These are phyloP conservation scores for Paramyrothecium roridum DNA, from an alignment of 2,329 filamentous ascomycete genomes.

Conservation along the genomic window DNA sequence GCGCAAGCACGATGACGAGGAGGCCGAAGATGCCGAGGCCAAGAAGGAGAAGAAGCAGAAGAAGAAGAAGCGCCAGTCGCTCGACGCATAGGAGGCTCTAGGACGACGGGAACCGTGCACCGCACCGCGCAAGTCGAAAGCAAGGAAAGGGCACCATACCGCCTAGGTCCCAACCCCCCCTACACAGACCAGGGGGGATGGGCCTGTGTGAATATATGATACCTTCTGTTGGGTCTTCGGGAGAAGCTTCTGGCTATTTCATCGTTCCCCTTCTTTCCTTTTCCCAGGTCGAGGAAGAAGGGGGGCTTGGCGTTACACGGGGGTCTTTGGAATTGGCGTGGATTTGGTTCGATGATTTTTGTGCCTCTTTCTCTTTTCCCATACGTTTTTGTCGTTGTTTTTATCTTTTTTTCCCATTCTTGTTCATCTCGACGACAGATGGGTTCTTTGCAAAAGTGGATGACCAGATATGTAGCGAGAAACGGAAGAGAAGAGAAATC, in stretches of 20 bases:
- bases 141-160: neutral
- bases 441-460: neutral
- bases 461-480: constrained; percentile 8
- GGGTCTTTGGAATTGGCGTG: constrained; percentile 26
- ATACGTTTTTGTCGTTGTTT: constrained; percentile 4
- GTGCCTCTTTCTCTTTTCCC: neutral
- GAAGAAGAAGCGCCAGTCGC: constrained; percentile 43
- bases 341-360: constrained; percentile 16
- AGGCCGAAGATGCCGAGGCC: constrained; percentile 53
- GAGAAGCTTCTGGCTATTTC: neutral
- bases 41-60: constrained; percentile 60
- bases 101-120: constrained; percentile 1
- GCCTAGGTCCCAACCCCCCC: neutral
- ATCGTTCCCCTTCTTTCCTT: neutral
- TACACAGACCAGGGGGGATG: neutral
- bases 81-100: constrained; percentile 21
- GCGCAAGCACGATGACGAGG: constrained; percentile 66
- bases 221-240: neutral
- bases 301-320: constrained; percentile 6
- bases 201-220: neutral
- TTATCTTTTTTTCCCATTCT: constrained; percentile 8
- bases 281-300: constrained; percentile 7
- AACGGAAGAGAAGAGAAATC: neutral
- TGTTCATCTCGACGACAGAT: neutral
- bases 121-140: neutral